Base-by-base conservation (phyloP, 202 grass and related monocot genomes). In the Panicum hallii region DNA sequence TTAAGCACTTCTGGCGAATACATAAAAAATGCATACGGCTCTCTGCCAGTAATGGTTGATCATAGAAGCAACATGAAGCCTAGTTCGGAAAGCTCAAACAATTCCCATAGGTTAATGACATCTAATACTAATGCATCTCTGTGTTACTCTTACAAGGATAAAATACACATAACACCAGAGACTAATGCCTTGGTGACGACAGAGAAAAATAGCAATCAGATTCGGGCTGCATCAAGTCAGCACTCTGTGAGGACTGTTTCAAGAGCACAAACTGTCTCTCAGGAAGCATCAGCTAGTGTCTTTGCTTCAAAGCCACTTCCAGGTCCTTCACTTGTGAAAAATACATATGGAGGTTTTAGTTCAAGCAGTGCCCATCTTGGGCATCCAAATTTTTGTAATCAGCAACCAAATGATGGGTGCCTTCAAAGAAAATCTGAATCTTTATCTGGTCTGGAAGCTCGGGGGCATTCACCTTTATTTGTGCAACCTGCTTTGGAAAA, bases 81-180 rank as follows among this genome's bases (percentile, higher is more conserved):
- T 47, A 42, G 38, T 70, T 53, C 86, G 44, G 79, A 87, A 86
- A 84, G 67, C 75, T 87, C 83, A 79, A 78, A 68, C 42, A 66
- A 56, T 61, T 82, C 81, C 43, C 56, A 38, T 20, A 88, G 88
- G 34, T 79, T 88, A 62, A 79, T 79, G 41, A 38, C 57, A 61
- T 63, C 80, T 34, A 72, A 90, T 67, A 83, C 43, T 56, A 88
- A 82, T 75, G 41, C 75, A 77, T 84, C 66, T 88, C 74, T 56
- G 1, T 87, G 72, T 82, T 70, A 90, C 65, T 86, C 72, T 46
- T 84, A 88, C 75, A 88, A 87, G 79, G 88, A 92, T 88, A 80
- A 70, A 66, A 62, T 36, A 42, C 47, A 68, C 49, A 22, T 82
- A 65, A 75, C 72, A 77, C 71, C 62, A 15, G 79, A 82, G 55